phyloP scores from a whole-genome alignment of 805 yeast species.

The Yarrowia bubula region DNA sequence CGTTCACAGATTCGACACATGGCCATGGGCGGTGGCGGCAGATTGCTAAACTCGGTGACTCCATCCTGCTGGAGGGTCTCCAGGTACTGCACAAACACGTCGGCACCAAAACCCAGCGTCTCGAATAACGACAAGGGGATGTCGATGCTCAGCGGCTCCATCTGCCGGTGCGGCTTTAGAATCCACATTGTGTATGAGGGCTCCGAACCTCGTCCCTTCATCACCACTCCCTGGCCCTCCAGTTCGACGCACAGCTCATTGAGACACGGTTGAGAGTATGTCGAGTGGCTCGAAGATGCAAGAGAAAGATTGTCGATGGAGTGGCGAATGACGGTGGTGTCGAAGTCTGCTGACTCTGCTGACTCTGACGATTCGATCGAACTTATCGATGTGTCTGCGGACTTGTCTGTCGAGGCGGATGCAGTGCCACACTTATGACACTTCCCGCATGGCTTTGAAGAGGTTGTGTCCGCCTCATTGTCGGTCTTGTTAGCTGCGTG shows the following conservation, averaged over 20 bases:
- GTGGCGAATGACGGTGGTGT: slow-evolving; percentile 20
- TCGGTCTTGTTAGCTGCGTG: background rate
- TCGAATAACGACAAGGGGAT: slow-evolving; percentile 69
- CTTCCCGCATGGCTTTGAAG: background rate
- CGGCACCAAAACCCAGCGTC: slow-evolving; percentile 84
- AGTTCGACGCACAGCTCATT: slow-evolving; percentile 50
- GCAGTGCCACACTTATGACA: background rate
- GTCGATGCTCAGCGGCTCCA: slow-evolving; percentile 60
- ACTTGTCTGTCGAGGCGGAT: background rate
- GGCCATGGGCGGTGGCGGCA: slow-evolving; percentile 79
- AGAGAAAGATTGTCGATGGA: background rate
- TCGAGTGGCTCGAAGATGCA: slow-evolving; percentile 3
- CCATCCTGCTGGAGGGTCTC: slow-evolving; percentile 61
- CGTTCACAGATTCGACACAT: slow-evolving; percentile 92
- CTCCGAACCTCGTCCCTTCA: slow-evolving; percentile 57
- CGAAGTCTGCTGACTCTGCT: background rate
- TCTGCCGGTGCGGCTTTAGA: slow-evolving; percentile 68
- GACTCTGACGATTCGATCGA: background rate
- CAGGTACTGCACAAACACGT: slow-evolving; percentile 73
- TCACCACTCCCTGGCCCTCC: slow-evolving; percentile 91
- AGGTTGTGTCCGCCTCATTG: background rate
- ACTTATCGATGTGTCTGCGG: slow-evolving; percentile 5
- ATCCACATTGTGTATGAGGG: slow-evolving; percentile 94
- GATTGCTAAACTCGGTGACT: slow-evolving; percentile 50
- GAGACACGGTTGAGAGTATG: slow-evolving; percentile 29